Evolutionary conservation across 345 rosid genomes (phyloP), one percentile per base, ranked within the genome.

Genomic region (Reutealis trisperma): DNA sequence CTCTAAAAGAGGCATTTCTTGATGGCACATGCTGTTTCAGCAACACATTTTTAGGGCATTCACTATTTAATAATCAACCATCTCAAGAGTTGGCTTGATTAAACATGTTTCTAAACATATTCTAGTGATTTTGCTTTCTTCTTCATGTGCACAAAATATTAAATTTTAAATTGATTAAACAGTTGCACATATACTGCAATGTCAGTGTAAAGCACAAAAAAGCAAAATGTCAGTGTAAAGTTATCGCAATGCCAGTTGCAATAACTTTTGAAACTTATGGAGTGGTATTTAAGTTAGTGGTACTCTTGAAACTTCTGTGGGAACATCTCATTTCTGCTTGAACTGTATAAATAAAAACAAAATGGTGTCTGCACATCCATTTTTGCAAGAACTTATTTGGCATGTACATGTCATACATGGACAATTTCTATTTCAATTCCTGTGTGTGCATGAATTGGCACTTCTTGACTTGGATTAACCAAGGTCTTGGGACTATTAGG

Each of bases 401-500:
- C 54, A 41, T 62, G 61, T 59, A 21, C 62, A 18, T 52, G 8
- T 21, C 10, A 63, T 67, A 32, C 12, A 57, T 55, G 22, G 19
- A 37, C 42, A 27, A 13, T 45, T 6, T 45, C 22, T 19, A 22
- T 63, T 21, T 42, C 34, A n/a, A 6, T 60, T 42, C 10, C 55
- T 49, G 70, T 65, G 41, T 52, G 19, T 52, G 64, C 42, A 45
- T 74, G 63, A 8, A 32, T 44, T 37, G 62, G 45, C 13, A 59
- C 25, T 55, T 19, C 68, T 63, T 47, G 58, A 63, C 58, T 71
- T 70, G 65, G 54, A 66, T 77, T 68, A 72, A 74, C 47, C 25
- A 75, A 57, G 69, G 69, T 57, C 59, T 58, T n/a, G 52, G 78
- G 79, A 78, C 78, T 81, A 73, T 65, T 75, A 24, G 12, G 44